phyloP scores from a whole-genome alignment of 116 monocot species.

The Dioscorea cayenensis region DNA sequence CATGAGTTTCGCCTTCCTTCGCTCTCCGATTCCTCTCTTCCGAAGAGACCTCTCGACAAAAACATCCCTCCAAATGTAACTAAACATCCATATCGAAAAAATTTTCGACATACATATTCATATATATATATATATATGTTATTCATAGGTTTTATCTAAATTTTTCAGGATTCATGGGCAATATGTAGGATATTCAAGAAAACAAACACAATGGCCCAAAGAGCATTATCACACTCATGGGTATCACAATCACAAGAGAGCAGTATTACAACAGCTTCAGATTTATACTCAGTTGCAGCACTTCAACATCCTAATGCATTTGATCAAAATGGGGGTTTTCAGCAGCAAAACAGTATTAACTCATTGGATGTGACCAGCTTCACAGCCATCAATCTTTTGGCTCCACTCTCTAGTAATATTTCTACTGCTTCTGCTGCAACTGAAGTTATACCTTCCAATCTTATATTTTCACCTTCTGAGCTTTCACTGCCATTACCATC shows the following conservation, averaged over 20 bases:
- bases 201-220: constrained; percentile 48
- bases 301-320: constrained; percentile 6
- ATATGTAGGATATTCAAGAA: constrained; percentile 86
- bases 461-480: constrained; percentile 4
- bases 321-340: neutral
- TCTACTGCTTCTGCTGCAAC: neutral
- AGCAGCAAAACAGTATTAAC: neutral
- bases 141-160: too few relatives aligned
- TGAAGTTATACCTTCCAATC: constrained; percentile 5
- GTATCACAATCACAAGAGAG: constrained; percentile 4
- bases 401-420: neutral
- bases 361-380: neutral
- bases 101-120: neutral
- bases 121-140: too few relatives aligned
- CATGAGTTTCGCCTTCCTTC: constrained; percentile 28
- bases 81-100: too few relatives aligned
- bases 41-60: neutral
- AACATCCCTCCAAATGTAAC: constrained; percentile 2
- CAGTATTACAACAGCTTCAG: neutral
- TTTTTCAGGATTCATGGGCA: constrained; percentile 64
- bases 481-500: constrained; percentile 12
- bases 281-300: constrained; percentile 21
- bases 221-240: constrained; percentile 57
- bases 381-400: neutral
- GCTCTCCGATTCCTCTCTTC: neutral